Evolutionary conservation across 345 rosid species (phyloP).

Genomic region (Linum trigynum): DNA sequence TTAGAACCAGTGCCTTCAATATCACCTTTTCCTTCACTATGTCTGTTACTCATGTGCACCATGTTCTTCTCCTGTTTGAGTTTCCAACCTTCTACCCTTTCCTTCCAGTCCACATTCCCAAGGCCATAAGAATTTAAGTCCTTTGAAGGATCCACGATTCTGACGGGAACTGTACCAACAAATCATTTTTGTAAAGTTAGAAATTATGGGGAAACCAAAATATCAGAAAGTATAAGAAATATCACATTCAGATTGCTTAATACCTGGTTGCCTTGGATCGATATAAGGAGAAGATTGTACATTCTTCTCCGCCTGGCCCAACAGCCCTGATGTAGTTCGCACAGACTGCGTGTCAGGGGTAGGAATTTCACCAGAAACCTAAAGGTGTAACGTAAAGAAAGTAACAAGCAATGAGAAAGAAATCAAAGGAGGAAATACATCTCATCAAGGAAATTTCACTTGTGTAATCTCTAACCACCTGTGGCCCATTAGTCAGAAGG

Average conservation of each 20-base stretch:
- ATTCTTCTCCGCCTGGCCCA: constrained; percentile 83
- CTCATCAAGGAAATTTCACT: neutral
- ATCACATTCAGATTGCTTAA: constrained; percentile 7
- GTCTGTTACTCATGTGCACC: constrained; percentile 57
- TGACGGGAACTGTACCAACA: constrained; percentile 67
- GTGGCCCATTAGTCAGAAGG: constrained; percentile 81
- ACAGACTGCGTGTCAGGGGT: constrained; percentile 89
- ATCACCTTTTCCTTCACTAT: constrained; percentile 83
- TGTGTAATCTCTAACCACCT: constrained; percentile 35
- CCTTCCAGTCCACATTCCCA: constrained; percentile 98
- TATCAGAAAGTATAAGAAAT: constrained; percentile 1
- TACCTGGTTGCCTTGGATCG: constrained; percentile 98
- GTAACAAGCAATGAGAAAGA: neutral
- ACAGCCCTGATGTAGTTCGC: constrained; percentile 94
- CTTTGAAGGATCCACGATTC: constrained; percentile 96
- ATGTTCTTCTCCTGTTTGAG: constrained; percentile 91
- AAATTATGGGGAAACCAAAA: constrained; percentile 5
- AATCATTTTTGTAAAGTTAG: constrained; percentile 13
- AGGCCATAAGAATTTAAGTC: constrained; percentile 98
- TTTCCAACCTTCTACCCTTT: constrained; percentile 98
- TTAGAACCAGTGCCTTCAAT: constrained; percentile 95
- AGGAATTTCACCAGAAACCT: constrained; percentile 98
- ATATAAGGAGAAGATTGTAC: constrained; percentile 72
- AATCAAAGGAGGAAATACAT: neutral
- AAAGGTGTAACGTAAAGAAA: constrained; percentile 4